phyloP scores from a whole-genome alignment of 2,329 filamentous ascomycete genomes.

The Herpotrichia juniperi region DNA sequence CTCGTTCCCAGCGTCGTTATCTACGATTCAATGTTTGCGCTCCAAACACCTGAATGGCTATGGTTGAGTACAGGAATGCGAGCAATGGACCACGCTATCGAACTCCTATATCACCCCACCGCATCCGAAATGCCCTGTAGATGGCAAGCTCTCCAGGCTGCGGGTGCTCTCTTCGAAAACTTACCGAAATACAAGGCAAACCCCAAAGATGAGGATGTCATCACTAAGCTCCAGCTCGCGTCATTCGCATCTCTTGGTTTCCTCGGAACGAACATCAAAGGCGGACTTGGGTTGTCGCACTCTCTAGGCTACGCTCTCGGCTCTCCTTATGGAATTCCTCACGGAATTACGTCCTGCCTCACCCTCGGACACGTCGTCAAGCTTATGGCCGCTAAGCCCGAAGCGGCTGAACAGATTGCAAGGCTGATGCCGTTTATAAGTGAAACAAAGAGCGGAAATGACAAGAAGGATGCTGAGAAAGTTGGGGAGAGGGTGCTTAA shows the following conservation, averaged over 20 bases:
- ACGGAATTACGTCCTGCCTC: slow-evolving; percentile 62
- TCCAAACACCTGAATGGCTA: slow-evolving; percentile 57
- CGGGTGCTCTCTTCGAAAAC: slow-evolving; percentile 54
- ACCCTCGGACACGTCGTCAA: slow-evolving; percentile 61
- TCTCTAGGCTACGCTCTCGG: slow-evolving; percentile 60
- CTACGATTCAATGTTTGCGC: slow-evolving; percentile 59
- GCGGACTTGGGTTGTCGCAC: slow-evolving; percentile 57
- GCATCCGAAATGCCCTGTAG: slow-evolving; percentile 58
- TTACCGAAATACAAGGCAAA: slow-evolving; percentile 55
- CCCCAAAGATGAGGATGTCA: slow-evolving; percentile 53
- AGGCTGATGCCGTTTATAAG: slow-evolving; percentile 53
- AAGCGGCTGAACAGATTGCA: slow-evolving; percentile 54
- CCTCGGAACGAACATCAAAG: slow-evolving; percentile 57
- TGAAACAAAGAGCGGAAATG: slow-evolving; percentile 45
- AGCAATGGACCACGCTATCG: slow-evolving; percentile 62
- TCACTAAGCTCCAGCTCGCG: slow-evolving; percentile 60
- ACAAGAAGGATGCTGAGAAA: slow-evolving; percentile 49
- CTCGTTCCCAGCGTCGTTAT: slow-evolving; percentile 57
- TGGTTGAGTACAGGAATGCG: slow-evolving; percentile 60
- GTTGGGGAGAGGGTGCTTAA: slow-evolving; percentile 53
- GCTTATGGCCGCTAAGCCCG: slow-evolving; percentile 54
- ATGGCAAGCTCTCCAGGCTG: slow-evolving; percentile 53
- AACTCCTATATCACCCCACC: slow-evolving; percentile 59
- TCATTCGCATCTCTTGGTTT: slow-evolving; percentile 59
- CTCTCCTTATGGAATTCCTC: slow-evolving; percentile 61